These are phyloP conservation scores for Smallanthus sonchifolius DNA, from an alignment of 129 eudicot species.

Conservation along the genomic window DNA sequence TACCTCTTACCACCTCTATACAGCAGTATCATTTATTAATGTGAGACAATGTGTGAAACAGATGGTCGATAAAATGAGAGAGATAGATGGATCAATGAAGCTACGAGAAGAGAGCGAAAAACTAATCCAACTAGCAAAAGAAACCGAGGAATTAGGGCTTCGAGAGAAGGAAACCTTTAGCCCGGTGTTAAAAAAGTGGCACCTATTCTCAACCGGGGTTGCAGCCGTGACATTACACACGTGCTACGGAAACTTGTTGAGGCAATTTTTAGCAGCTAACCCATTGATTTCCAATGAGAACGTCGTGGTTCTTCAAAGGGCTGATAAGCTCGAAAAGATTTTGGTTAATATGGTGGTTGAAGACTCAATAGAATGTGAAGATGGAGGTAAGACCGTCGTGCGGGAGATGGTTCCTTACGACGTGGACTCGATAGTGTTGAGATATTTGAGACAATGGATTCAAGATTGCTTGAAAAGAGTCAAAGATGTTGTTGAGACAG, in stretches of 20 bases:
- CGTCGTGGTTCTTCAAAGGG: slow-evolving; percentile 54
- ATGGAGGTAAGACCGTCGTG: slow-evolving; percentile 68
- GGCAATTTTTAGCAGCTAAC: slow-evolving; percentile 56
- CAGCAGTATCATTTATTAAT: not conserved
- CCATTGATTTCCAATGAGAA: slow-evolving; percentile 46
- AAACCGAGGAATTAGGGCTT: slow-evolving; percentile 60
- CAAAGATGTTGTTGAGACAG: slow-evolving; percentile 52
- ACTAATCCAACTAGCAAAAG: slow-evolving; percentile 53
- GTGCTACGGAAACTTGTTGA: slow-evolving; percentile 66
- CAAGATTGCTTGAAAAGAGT: slow-evolving; percentile 56
- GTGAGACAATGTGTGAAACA: slow-evolving; percentile 3
- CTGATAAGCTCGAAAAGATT: slow-evolving; percentile 80
- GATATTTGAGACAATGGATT: slow-evolving; percentile 57
- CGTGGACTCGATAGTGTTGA: slow-evolving; percentile 60
- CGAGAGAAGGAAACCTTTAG: slow-evolving; percentile 65
- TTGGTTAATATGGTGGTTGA: slow-evolving; percentile 82
- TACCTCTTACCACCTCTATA: not conserved
- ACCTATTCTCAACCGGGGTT: slow-evolving; percentile 76
- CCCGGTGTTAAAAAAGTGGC: slow-evolving; percentile 66
- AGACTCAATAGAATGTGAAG: slow-evolving; percentile 78
- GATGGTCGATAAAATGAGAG: slow-evolving; percentile 51
- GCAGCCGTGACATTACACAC: slow-evolving; percentile 79
- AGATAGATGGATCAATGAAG: slow-evolving; percentile 27
- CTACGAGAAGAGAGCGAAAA: slow-evolving; percentile 43
- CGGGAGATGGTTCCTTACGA: slow-evolving; percentile 82